A percentile compares a stretch with the other conserved stretches of the same genome.
Conservation (phyloP, 2,329 filamentous ascomycete species). For the Apiospora saccharicola region DNA sequence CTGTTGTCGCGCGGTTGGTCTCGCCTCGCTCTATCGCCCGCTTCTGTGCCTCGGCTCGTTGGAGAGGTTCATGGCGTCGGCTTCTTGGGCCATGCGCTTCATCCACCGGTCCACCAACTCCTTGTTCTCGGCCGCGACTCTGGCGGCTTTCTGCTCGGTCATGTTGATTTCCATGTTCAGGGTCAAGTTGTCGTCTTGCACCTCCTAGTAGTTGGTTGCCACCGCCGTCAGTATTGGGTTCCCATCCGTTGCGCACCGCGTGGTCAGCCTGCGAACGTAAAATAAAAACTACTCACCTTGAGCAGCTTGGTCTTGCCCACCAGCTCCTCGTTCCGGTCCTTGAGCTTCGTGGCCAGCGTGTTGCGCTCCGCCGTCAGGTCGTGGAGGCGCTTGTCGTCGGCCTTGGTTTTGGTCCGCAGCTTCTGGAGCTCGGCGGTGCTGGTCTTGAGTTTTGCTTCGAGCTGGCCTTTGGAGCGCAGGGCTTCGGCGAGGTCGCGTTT, state of each 20-base stretch:
- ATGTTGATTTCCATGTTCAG: slow-evolving; percentile 88
- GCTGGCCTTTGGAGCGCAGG: slow-evolving; percentile 74
- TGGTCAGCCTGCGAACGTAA: neutral
- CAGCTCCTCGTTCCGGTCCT: slow-evolving; percentile 86
- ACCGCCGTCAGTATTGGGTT: neutral
- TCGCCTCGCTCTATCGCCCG: slow-evolving; percentile 33
- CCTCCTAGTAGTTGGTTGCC: slow-evolving; percentile 55
- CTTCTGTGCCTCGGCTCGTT: slow-evolving; percentile 54
- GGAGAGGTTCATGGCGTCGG: slow-evolving; percentile 81
- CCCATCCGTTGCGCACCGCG: neutral
- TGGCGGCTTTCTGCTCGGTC: slow-evolving; percentile 77
- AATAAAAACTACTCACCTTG: slow-evolving; percentile 68
- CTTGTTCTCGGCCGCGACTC: slow-evolving; percentile 82
- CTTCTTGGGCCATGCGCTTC: slow-evolving; percentile 84
- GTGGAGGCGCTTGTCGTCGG: slow-evolving; percentile 68
- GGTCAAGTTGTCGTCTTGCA: slow-evolving; percentile 92
- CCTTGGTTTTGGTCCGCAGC: slow-evolving; percentile 64
- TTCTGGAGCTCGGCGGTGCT: slow-evolving; percentile 70
- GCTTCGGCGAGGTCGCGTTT: slow-evolving; percentile 78
- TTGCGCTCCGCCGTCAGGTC: slow-evolving; percentile 69
- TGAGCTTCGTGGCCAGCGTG: slow-evolving; percentile 69
- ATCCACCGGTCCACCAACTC: slow-evolving; percentile 93
- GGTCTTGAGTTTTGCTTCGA: slow-evolving; percentile 69
- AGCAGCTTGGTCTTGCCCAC: slow-evolving; percentile 83
- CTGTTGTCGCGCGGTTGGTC: neutral